Percentiles rank a stretch among this genome's conserved stretches.
Evolutionary conservation across 164 flowering plant species (phyloP).

Genomic region (Litsea cubeba): DNA sequence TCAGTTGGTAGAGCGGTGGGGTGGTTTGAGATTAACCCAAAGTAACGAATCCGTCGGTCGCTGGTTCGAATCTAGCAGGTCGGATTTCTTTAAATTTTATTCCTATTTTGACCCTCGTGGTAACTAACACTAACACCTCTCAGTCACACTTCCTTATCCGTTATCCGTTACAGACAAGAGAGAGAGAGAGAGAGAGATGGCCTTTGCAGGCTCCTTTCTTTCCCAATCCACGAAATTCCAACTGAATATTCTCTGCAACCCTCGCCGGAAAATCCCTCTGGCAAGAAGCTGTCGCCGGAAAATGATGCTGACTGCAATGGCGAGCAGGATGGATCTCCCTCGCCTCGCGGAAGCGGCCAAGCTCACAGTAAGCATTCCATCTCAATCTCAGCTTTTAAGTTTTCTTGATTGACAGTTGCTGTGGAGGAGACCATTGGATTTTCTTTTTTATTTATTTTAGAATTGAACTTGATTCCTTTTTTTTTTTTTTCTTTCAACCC

Average conservation of each 20-base stretch:
- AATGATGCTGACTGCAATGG: not conserved
- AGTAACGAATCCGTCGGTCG: constrained; percentile 52
- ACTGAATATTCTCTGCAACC: not conserved
- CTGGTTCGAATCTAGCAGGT: constrained; percentile 83
- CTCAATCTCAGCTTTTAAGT: not conserved
- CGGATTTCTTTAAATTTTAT: constrained; percentile 25
- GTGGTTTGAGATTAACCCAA: not conserved
- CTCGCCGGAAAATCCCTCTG: not conserved
- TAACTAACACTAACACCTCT: no score
- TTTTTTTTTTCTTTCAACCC: not conserved
- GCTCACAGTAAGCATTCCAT: constrained; percentile 7
- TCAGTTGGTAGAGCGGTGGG: constrained; percentile 18
- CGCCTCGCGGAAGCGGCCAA: constrained; percentile 16
- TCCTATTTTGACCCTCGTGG: not conserved
- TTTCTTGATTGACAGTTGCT: not conserved
- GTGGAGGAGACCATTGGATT: not conserved
- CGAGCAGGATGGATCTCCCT: not conserved
- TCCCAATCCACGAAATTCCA: not conserved
- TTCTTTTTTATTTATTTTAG: not conserved
- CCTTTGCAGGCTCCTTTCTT: not conserved
- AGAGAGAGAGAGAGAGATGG: constrained; percentile 1
- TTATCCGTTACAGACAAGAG: not conserved
- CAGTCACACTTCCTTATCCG: not conserved
- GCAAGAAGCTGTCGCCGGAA: not conserved
- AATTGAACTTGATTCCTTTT: not conserved